Conservation (phyloP, 441 rosid species). For the Syzygium malaccense region DNA sequence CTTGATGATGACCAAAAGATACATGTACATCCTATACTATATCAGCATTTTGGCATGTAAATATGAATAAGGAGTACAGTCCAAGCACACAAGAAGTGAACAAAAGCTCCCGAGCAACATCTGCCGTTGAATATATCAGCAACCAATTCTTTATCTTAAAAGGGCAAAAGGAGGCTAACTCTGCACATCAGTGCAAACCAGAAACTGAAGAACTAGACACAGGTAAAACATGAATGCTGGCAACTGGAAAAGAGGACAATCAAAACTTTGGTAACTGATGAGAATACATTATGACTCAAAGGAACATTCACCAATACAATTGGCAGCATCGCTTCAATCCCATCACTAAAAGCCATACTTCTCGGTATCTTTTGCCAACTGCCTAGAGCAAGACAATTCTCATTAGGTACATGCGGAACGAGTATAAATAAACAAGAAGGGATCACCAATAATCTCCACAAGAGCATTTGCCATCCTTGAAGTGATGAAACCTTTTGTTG, state of each 20-base stretch:
- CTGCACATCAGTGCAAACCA: background rate
- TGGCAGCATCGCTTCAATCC: background rate
- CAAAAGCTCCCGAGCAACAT: background rate
- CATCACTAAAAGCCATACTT: background rate
- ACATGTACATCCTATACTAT: background rate
- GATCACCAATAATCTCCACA: conserved; percentile 85
- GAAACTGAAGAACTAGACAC: background rate
- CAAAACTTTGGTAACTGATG: background rate
- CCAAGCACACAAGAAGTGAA: background rate
- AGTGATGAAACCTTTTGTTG: conserved; percentile 73
- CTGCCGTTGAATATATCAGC: background rate
- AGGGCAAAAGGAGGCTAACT: background rate
- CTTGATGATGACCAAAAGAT: background rate
- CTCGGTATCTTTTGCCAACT: background rate
- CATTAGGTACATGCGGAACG: background rate
- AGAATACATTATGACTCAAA: background rate
- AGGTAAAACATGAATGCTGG: too few relatives aligned
- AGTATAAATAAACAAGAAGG: background rate
- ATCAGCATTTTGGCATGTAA: background rate
- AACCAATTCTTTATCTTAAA: background rate
- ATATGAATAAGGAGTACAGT: background rate
- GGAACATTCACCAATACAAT: background rate
- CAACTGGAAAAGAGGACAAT: background rate
- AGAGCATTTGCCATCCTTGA: conserved; percentile 75
- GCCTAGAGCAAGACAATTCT: background rate